These are phyloP conservation scores for Linderniella brevidens DNA, from an alignment of 257 asterid species.

Conservation along the genomic window DNA sequence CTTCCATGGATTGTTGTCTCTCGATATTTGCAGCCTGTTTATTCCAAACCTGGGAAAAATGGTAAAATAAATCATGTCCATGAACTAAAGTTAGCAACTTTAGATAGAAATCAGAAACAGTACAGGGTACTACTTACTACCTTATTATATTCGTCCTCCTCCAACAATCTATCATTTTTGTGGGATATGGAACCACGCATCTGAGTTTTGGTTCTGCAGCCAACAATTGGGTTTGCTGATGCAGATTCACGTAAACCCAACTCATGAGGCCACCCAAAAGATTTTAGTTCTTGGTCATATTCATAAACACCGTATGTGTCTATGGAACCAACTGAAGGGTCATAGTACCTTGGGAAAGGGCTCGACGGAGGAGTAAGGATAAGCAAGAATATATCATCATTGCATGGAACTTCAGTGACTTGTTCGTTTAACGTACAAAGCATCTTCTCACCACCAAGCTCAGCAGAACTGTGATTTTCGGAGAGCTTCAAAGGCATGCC, in stretches of 20 bases:
- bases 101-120: constrained; percentile 19
- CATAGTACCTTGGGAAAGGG: constrained; percentile 3
- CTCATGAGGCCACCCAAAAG: constrained; percentile 35
- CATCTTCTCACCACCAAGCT: constrained; percentile 28
- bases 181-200: constrained; percentile 20
- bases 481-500: constrained; percentile 25
- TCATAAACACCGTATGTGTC: no score
- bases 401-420: constrained; percentile 94
- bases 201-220: constrained; percentile 27
- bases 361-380: constrained; percentile 52
- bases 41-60: constrained; percentile 14
- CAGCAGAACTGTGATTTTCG: constrained; percentile 23
- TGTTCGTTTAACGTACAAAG: constrained; percentile 62
- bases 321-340: neutral
- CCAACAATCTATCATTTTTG: constrained; percentile 9
- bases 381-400: constrained; percentile 96
- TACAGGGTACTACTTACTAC: constrained; percentile 30
- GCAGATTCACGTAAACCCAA: constrained; percentile 27
- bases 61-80: no score
- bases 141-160: constrained; percentile 18
- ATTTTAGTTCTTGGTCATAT: constrained; percentile 3
- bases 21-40: constrained; percentile 18
- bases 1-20: constrained; percentile 23
- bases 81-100: neutral
- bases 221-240: constrained; percentile 15